Percentiles rank a stretch among this genome's conserved stretches.
These are phyloP conservation scores for Stemphylium lycopersici DNA, from an alignment of 2,329 filamentous ascomycete genomes.

Conservation along the genomic window DNA sequence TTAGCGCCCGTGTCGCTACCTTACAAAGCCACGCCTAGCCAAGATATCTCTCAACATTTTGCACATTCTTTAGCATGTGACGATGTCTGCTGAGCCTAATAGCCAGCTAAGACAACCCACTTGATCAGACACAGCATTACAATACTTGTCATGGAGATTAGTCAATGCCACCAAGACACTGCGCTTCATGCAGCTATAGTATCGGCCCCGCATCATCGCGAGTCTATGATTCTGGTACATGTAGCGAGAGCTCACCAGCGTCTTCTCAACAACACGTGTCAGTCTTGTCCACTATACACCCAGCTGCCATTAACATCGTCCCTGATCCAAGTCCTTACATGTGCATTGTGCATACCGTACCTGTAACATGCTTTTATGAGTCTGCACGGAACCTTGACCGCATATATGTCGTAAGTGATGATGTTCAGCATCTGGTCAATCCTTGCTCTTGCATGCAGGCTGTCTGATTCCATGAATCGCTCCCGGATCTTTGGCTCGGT, in stretches of 20 bases:
- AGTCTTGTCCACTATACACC: not conserved
- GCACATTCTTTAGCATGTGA: constrained; percentile 3
- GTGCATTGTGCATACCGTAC: constrained; percentile 1
- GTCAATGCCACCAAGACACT: not conserved
- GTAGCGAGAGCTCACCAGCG: not conserved
- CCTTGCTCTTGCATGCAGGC: not conserved
- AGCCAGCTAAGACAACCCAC: not conserved
- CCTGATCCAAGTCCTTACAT: not conserved
- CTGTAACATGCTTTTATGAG: not conserved
- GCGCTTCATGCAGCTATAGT: constrained; percentile 1
- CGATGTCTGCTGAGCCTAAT: not conserved
- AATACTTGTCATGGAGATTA: not conserved
- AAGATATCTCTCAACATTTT: constrained; percentile 1
- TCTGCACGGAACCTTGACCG: not conserved
- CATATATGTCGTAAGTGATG: not conserved
- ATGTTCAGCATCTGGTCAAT: not conserved
- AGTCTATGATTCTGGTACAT: not conserved
- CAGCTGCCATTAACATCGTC: not conserved
- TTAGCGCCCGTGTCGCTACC: not conserved
- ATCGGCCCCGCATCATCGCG: constrained; percentile 7
- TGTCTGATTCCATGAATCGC: not conserved
- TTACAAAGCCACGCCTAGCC: not conserved
- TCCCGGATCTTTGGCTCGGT: not conserved
- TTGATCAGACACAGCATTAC: not conserved
- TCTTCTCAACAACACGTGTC: not conserved